These are phyloP conservation scores for Corymbia citriodora DNA, from an alignment of 441 rosid species.

Conservation along the genomic window DNA sequence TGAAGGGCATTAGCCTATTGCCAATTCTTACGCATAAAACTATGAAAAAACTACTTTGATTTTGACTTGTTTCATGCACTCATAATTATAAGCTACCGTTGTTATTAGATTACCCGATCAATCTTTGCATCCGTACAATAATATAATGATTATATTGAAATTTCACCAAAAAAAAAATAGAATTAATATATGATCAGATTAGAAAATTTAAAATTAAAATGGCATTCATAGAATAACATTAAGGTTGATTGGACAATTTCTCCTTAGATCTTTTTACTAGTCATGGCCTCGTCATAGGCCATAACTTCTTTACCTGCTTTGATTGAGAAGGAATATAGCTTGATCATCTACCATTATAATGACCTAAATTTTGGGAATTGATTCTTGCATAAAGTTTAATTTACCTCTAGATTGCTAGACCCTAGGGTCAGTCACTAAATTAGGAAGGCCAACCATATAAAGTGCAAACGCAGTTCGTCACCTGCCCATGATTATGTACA, in stretches of 20 bases:
- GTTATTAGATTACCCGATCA: fast-evolving
- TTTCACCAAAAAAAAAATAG: fast-evolving
- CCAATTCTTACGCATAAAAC: not conserved
- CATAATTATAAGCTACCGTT: not conserved
- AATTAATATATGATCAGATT: not conserved
- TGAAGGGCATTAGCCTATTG: not conserved
- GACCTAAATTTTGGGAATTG: not conserved
- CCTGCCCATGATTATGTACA: not conserved
- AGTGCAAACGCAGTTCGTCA: not conserved
- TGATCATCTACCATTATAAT: not conserved
- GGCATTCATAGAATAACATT: fast-evolving
- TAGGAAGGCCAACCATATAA: not conserved
- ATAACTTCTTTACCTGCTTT: not conserved
- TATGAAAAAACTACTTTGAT: not conserved
- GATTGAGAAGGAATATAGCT: not conserved
- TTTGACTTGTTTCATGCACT: not conserved
- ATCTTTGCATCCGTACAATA: fast-evolving
- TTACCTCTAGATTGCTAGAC: not conserved
- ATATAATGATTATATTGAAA: fast-evolving
- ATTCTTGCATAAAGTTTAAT: not conserved
- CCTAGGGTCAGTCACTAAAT: not conserved
- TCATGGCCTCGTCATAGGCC: not conserved
- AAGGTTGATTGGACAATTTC: fast-evolving
- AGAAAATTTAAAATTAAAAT: fast-evolving
- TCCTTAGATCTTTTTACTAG: fast-evolving